phyloP scores from a whole-genome alignment of 2,329 filamentous ascomycete genomes.

The Penicillium fuscoglaucum region DNA sequence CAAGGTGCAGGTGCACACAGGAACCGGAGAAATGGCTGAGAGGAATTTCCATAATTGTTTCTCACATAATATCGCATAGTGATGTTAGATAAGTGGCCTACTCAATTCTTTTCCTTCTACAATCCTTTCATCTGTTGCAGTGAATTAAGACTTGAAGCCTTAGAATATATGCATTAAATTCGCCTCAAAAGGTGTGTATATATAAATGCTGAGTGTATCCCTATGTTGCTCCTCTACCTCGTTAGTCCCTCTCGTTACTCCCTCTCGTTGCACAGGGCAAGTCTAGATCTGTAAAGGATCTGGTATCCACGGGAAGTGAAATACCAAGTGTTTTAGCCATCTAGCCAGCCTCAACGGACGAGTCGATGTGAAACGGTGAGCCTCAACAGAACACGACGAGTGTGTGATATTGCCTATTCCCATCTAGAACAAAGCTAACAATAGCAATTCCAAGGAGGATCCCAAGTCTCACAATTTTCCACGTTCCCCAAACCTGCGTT shows the following conservation, averaged over 20 bases:
- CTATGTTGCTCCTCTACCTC: background rate
- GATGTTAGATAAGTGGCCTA: background rate
- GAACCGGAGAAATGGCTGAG: background rate
- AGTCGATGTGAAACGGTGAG: background rate
- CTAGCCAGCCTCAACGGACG: too few relatives aligned
- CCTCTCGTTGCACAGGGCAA: background rate
- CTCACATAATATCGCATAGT: background rate
- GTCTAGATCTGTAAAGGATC: background rate
- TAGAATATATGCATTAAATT: background rate
- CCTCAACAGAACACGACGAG: too few relatives aligned
- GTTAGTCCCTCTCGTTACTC: background rate
- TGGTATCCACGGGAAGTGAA: background rate
- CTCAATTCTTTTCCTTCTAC: background rate
- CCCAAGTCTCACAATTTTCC: too few relatives aligned
- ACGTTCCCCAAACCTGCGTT: background rate
- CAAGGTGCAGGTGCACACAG: background rate
- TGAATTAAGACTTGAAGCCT: too few relatives aligned
- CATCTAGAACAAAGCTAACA: too few relatives aligned
- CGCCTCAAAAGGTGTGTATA: rapidly evolving
- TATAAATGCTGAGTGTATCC: background rate
- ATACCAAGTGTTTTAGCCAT: too few relatives aligned
- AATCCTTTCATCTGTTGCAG: too few relatives aligned
- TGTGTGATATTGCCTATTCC: background rate
- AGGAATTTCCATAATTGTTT: too few relatives aligned
- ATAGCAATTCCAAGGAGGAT: background rate